Evolutionary conservation across 2,329 filamentous ascomycete genomes (phyloP).

Genomic region (Dactylellina parvicollis): DNA sequence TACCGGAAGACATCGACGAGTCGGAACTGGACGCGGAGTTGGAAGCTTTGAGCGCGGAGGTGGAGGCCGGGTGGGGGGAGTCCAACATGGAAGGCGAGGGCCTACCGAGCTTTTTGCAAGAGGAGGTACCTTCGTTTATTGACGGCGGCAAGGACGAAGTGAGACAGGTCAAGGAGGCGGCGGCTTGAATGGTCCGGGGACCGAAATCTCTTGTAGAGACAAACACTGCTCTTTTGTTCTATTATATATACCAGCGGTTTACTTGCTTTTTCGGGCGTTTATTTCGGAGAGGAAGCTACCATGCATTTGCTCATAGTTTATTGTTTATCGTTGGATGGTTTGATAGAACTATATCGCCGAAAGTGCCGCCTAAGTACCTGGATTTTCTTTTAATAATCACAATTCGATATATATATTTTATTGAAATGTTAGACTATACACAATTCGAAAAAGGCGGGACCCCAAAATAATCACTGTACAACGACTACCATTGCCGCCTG

Average conservation of each 20-base stretch:
- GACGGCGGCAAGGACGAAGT: slow-evolving; percentile 82
- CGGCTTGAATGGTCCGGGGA: background rate
- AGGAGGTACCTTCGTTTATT: slow-evolving; percentile 88
- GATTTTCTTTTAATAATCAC: background rate
- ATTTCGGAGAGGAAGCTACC: too few species aligned
- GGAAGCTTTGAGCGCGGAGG: slow-evolving; percentile 91
- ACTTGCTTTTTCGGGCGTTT: too few species aligned
- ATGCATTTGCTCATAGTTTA: too few species aligned
- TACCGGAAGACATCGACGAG: slow-evolving; percentile 97
- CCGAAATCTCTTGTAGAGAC: slow-evolving; percentile 9
- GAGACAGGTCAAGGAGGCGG: slow-evolving; percentile 84
- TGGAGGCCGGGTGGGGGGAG: slow-evolving; percentile 79
- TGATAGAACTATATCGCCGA: background rate
- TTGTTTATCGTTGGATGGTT: too few species aligned
- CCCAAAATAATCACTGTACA: slow-evolving; percentile 2
- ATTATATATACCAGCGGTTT: too few species aligned
- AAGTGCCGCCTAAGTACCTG: background rate
- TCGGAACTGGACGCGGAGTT: slow-evolving; percentile 94
- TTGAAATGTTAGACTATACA: slow-evolving; percentile 34
- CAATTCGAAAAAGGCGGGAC: slow-evolving; percentile 26
- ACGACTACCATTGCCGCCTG: slow-evolving; percentile 3
- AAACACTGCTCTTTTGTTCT: background rate
- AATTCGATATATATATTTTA: slow-evolving; percentile 24
- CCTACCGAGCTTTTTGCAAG: slow-evolving; percentile 86
- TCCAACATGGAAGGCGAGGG: slow-evolving; percentile 67